Evolutionary conservation across 371 early-diverging fungal genomes (phyloP), one percentile per base, ranked within the genome.

Genomic region (Rhizopus arrhizus): DNA sequence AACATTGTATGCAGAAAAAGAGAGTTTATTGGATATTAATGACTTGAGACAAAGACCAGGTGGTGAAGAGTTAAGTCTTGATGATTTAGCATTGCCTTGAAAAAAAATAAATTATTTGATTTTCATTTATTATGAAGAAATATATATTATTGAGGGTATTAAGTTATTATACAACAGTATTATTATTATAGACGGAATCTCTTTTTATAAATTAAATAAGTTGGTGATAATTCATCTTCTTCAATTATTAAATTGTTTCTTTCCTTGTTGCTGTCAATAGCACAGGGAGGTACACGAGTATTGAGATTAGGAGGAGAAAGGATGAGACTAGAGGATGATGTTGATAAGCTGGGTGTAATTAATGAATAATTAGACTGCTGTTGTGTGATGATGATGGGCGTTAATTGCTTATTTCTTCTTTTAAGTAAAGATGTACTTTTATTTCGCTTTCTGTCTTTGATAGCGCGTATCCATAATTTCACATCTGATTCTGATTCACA

Each of bases 1-100:
- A 68, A 75, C 81, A 13, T 70, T 94, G 34, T 90, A 87, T 61
- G 72, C 68, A 15, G 85, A 87, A 65, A 81, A 85, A n/a, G 70
- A 67, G 9, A 74, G 72, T 34, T 59, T 93, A 31, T 66, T 88
- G 38, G 80, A 85, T 46, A 68, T 82, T 34, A 84, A 84, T 3
- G 64, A 82, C 2, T 62, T 85, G 12, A 69, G 65, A 34, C 53
- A 61, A 34, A 74, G 68, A 43, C 58, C 78, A 22, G 65, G 82
- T 53, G 75, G 77, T 12, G 74, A 78, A 47, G 66, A 62, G 11
- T 49, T 81, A 15, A 74, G 68, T 32, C 74, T 81, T 67, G 80
- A 83, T 29, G 78, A 75, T 56, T 66, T 83, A 13, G 76, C 80
- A 45, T 66, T 77, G 10, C 83, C 83, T 34, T 83, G 68, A 73